phyloP scores from a whole-genome alignment of 768 basidiomycete species.

The Rhodotorula babjevae region DNA sequence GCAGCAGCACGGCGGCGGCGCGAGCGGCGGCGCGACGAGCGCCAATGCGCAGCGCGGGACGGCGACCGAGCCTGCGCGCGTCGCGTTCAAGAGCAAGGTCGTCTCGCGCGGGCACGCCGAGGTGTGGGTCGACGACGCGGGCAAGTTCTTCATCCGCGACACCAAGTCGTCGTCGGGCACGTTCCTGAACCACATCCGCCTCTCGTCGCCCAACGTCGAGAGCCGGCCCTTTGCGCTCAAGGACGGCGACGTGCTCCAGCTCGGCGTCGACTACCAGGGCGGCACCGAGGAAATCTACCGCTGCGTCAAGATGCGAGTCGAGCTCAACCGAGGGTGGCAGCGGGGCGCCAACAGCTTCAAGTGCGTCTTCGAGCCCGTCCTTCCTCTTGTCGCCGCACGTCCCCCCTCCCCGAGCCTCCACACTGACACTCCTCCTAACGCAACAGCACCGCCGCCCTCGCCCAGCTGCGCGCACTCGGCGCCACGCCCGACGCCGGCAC shows the following conservation, averaged over 20 bases:
- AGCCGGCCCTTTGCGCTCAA: slow-evolving; percentile 70
- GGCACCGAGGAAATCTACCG: slow-evolving; percentile 95
- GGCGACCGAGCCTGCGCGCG: slow-evolving; percentile 69
- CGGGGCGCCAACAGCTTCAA: slow-evolving; percentile 86
- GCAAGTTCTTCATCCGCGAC: slow-evolving; percentile 77
- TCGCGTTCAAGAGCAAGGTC: slow-evolving; percentile 93
- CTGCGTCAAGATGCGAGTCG: slow-evolving; percentile 90
- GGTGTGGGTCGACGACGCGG: slow-evolving; percentile 63
- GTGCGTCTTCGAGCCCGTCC: slow-evolving; percentile 49
- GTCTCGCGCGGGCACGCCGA: slow-evolving; percentile 92
- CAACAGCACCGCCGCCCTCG: slow-evolving; percentile 58
- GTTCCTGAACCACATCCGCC: slow-evolving; percentile 86
- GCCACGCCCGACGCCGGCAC: slow-evolving; percentile 35
- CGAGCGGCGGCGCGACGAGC: slow-evolving; percentile 52
- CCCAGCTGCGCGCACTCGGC: slow-evolving; percentile 60
- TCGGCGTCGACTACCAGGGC: slow-evolving; percentile 96
- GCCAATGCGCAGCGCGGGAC: slow-evolving; percentile 54
- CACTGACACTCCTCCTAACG: not conserved
- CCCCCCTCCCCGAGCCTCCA: too few relatives aligned
- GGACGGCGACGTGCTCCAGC: slow-evolving; percentile 89
- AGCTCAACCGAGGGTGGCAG: slow-evolving; percentile 89
- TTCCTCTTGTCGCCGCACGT: not conserved
- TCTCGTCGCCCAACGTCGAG: slow-evolving; percentile 78
- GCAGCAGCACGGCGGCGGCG: not conserved
- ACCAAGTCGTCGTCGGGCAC: slow-evolving; percentile 87